These are phyloP conservation scores for Ophiostoma ips DNA, from an alignment of 2,329 filamentous ascomycete species.

Conservation along the genomic window DNA sequence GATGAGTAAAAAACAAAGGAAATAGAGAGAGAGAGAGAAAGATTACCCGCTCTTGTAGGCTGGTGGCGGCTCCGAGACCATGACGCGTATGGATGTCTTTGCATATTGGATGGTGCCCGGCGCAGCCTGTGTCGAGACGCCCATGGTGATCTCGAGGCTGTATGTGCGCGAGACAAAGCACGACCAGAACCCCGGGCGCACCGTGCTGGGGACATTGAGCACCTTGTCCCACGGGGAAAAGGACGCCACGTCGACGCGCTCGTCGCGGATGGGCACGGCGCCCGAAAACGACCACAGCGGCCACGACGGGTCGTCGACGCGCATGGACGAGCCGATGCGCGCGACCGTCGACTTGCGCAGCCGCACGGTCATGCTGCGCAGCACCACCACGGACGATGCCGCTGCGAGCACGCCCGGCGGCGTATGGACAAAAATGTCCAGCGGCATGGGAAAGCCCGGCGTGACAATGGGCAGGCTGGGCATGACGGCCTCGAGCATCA, in stretches of 20 bases:
- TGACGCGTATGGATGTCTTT: not conserved
- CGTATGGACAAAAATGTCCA: not conserved
- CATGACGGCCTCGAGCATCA: conserved; percentile 1
- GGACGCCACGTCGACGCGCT: not conserved
- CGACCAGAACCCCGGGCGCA: not conserved
- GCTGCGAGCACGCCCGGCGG: not conserved
- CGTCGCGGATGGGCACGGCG: not conserved
- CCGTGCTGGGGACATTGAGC: not conserved
- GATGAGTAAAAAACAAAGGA: not conserved
- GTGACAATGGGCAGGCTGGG: not conserved
- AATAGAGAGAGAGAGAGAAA: no score
- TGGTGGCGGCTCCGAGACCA: conserved; percentile 1
- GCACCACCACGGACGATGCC: not conserved
- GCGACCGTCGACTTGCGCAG: not conserved
- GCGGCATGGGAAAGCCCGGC: not conserved
- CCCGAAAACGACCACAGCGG: not conserved
- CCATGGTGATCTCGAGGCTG: not conserved
- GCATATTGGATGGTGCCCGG: not conserved
- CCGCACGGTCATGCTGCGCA: not conserved
- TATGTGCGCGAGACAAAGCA: not conserved
- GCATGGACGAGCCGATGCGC: not conserved
- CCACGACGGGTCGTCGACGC: not conserved
- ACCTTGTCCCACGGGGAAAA: not conserved
- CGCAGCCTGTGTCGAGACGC: not conserved
- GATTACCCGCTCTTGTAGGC: not conserved